Evolutionary conservation across 1,139 yeast species (phyloP).

Genomic region (Pichia sp.): DNA sequence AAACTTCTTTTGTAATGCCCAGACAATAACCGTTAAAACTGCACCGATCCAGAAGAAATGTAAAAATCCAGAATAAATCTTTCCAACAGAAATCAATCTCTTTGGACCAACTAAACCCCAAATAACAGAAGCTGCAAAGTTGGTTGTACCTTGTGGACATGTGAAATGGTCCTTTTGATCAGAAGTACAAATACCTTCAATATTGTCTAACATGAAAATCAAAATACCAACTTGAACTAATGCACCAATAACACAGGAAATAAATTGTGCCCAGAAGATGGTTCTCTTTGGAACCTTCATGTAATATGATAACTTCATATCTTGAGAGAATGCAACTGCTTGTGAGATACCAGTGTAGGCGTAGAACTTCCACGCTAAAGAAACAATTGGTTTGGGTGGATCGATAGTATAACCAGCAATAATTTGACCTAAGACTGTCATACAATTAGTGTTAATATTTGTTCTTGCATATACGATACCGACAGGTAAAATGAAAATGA

Average conservation of each 20-base stretch:
- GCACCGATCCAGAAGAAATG: conserved; percentile 13
- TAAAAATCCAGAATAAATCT: conserved; percentile 37
- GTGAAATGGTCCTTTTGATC: conserved; percentile 37
- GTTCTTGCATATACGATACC: conserved; percentile 55
- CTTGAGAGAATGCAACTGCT: conserved; percentile 53
- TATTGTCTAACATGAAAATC: conserved; percentile 43
- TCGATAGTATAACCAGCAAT: conserved; percentile 55
- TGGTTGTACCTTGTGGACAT: conserved; percentile 49
- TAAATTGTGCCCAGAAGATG: conserved; percentile 53
- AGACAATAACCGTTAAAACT: conserved; percentile 2
- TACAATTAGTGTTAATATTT: conserved; percentile 46
- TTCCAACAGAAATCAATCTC: conserved; percentile 17
- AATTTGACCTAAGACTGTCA: conserved; percentile 59
- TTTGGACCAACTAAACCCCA: conserved; percentile 70
- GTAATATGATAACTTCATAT: conserved; percentile 63
- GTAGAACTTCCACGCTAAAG: conserved; percentile 58
- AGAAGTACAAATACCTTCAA: conserved; percentile 45
- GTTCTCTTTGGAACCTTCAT: conserved; percentile 60
- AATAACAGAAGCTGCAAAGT: conserved; percentile 54
- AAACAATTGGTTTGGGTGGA: conserved; percentile 61
- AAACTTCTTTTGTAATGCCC: conserved; percentile 4
- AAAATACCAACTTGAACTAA: conserved; percentile 39
- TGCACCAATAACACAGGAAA: conserved; percentile 32
- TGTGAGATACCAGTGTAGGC: conserved; percentile 59
- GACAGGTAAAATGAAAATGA: conserved; percentile 52